These are phyloP conservation scores for Bruguiera hainesii DNA, from an alignment of 441 rosid genomes.

Conservation along the genomic window DNA sequence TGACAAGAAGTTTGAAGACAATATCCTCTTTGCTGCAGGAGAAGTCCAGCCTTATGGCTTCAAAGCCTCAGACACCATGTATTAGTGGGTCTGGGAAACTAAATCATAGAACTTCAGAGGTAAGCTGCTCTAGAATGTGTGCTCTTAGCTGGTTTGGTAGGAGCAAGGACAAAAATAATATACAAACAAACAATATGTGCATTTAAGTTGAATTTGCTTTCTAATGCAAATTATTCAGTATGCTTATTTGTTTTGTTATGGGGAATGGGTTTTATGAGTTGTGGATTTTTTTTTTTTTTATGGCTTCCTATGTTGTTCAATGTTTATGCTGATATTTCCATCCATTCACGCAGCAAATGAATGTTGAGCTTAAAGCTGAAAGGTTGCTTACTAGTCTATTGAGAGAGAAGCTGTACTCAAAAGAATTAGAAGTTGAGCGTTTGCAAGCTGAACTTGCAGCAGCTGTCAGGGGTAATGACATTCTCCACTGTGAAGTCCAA, in stretches of 20 bases:
- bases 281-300: background rate
- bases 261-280: background rate
- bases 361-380: conserved; percentile 69
- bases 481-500: conserved; percentile 68
- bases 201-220: background rate
- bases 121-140: conserved; percentile 27
- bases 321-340: background rate
- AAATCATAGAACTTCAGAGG: conserved; percentile 51
- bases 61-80: conserved; percentile 30
- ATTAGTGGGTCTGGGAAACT: conserved; percentile 30
- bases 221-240: background rate
- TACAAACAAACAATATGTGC: background rate
- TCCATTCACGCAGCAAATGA: conserved; percentile 46
- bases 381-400: conserved; percentile 61
- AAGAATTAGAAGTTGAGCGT: conserved; percentile 80
- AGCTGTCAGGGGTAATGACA: conserved; percentile 71
- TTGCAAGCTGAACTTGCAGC: conserved; percentile 85
- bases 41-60: conserved; percentile 46
- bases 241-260: background rate
- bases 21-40: conserved; percentile 57
- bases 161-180: background rate
- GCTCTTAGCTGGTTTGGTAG: background rate
- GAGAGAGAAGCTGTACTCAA: conserved; percentile 77
- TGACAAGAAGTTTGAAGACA: conserved; percentile 72
- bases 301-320: background rate